Base-by-base conservation (phyloP, 257 asterid genomes). In the Gardenia jasminoides region DNA sequence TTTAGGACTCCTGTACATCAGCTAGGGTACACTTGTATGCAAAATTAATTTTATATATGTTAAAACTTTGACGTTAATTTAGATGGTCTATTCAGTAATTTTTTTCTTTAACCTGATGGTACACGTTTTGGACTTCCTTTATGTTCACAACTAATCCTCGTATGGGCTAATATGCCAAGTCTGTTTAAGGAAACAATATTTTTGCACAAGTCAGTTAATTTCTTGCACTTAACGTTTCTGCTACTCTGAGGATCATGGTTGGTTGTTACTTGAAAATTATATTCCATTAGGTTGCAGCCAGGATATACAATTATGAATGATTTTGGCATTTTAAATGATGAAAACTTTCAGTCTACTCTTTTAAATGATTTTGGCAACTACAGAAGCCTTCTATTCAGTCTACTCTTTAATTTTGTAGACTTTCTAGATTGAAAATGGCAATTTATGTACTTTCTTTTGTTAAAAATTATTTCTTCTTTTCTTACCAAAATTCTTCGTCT, bases 401-500 rank as follows among this genome's bases (percentile, higher is more conserved):
- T 74, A 36, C 68, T 17, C 22, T 74, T 74, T 74, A 52, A 22
- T 73, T 33, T 56, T 33, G 15, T 33, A 17, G 20, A 39, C 41
- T 75, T 58, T 70, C 10, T 65, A 46, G 4, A 70, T 9, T 12
- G 58, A 66, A 67, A 6, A 50, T 74, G 52, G 15, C 3, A 10
- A 19, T 48, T 48, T 0, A 19, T 62, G 46, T 13, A 15, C 66
- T 54, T 26, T 26, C 41, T 31, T 48, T 69, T 41, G 43, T 33
- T 46, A 26, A 11, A 15, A 74, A 52, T 64, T 24, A 16, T 47
- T 7, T 77, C 73, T 68, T 16, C 72, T 20, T 74, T 73, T 58
- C 78, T 72, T 43, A 68, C 70, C 26, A 48, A 52, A 69, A 36
- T 81, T 4, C 22, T 69, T 66, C 22, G 7, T 77, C 79, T 77